Evolutionary conservation across 306 rosid genomes (phyloP).

Genomic region (Dryas drummondii): DNA sequence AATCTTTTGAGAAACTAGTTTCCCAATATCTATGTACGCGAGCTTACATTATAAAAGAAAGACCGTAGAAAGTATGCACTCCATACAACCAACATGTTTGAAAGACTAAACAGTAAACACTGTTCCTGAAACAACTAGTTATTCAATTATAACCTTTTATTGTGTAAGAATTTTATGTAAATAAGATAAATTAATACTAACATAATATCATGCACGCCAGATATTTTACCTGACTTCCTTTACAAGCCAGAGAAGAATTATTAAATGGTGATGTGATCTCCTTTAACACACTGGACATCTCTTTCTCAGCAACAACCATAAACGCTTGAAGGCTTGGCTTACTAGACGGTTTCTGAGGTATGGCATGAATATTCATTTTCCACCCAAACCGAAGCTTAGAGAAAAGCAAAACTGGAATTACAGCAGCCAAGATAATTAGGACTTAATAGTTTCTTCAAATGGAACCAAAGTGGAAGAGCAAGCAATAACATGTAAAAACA

Average conservation of each 20-base stretch:
- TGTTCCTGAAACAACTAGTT: background rate
- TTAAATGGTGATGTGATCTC: slow-evolving; percentile 57
- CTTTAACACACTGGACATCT: slow-evolving; percentile 49
- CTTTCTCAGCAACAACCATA: slow-evolving; percentile 83
- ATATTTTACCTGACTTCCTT: slow-evolving; percentile 64
- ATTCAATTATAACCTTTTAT: background rate
- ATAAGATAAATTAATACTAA: slow-evolving; percentile 12
- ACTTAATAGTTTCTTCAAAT: background rate
- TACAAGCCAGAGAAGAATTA: slow-evolving; percentile 47
- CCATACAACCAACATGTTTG: background rate
- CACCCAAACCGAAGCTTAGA: slow-evolving; percentile 82
- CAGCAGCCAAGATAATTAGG: slow-evolving; percentile 18
- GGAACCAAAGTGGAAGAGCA: background rate
- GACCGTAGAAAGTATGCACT: background rate
- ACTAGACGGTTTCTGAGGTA: slow-evolving; percentile 57
- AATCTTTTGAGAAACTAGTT: slow-evolving; percentile 25
- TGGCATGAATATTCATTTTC: slow-evolving; percentile 75
- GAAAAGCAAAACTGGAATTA: slow-evolving; percentile 69
- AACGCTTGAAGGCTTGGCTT: slow-evolving; percentile 76
- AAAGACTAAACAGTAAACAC: background rate
- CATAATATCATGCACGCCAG: slow-evolving; percentile 18
- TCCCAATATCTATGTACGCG: background rate
- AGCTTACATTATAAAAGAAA: background rate
- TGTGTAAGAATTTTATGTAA: background rate
- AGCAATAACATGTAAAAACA: slow-evolving; percentile 11